phyloP scores from a whole-genome alignment of 192 early-diverging fungal species.

The Coemansia sp. region DNA sequence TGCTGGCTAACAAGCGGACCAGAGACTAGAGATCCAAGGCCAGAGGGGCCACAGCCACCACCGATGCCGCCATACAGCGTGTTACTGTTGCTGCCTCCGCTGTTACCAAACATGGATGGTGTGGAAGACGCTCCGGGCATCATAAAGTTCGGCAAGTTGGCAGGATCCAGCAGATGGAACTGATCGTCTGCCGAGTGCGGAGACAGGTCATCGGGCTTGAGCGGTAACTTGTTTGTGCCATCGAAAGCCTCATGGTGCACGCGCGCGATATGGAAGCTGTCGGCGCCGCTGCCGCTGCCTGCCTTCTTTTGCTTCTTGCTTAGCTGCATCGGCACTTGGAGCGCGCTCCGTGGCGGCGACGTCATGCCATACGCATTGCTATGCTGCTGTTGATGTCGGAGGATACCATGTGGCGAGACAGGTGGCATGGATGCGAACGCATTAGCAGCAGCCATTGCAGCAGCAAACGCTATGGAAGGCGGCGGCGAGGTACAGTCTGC shows the following conservation, averaged over 20 bases:
- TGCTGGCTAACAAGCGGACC: conserved; percentile 4
- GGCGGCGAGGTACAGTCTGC: conserved; percentile 13
- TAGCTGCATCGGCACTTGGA: conserved; percentile 3
- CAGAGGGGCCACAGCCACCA: conserved; percentile 1
- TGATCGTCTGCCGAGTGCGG: conserved; percentile 35
- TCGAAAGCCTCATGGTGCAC: conserved; percentile 53
- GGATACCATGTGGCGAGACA: background rate
- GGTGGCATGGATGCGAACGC: conserved; percentile 9
- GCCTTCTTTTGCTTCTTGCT: conserved; percentile 35
- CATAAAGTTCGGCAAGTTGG: conserved; percentile 50
- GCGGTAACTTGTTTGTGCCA: conserved; percentile 50
- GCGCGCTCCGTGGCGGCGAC: conserved; percentile 7
- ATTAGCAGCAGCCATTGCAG: background rate
- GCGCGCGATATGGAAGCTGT: conserved; percentile 34
- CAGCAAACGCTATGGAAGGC: conserved; percentile 9
- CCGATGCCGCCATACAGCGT: conserved; percentile 7
- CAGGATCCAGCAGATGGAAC: conserved; percentile 41
- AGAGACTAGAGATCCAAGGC: background rate
- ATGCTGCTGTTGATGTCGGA: conserved; percentile 8
- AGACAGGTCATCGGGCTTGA: conserved; percentile 45
- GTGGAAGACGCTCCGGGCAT: conserved; percentile 15
- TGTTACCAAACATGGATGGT: background rate
- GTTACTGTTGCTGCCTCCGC: background rate
- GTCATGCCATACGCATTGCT: conserved; percentile 6
- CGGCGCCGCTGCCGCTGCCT: conserved; percentile 7